Evolutionary conservation across 2,329 filamentous ascomycete genomes (phyloP), one percentile per base, ranked within the genome.

Genomic region (Diplodia corticola): DNA sequence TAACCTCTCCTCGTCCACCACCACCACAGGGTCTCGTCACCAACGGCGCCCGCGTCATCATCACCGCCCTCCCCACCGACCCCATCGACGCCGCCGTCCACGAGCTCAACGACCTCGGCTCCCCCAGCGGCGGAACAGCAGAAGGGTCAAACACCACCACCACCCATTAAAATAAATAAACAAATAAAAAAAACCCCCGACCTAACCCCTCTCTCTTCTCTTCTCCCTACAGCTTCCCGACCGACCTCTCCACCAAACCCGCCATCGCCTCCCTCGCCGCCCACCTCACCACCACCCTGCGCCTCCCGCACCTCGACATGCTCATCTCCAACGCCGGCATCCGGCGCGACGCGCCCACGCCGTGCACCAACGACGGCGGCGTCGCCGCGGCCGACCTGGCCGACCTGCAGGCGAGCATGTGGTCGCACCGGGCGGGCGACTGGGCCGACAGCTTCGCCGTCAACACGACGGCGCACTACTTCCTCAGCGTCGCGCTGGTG

Each of bases 381-480:
- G 80, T 82, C 7, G 71, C 82, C 7, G 73, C 72, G 0, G 81
- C 80, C 1, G 70, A 80, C 0, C 69, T 84, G 0, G 22, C 73
- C 0, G 79, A 82, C 33, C 71, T 84, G 15, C 80, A 82, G 70
- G 73, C 72, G 2, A 83, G 82, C 0, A 78, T 84, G 74, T 83
- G 81, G 81, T 83, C 81, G 4, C 79, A 76, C 2, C 48, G 65
- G 7, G 72, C 80, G 44, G 73, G 73, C 0, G 81, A 82, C 69
- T 84, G 82, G 82, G 75, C 75, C 0, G 73, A 78, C 37, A 81
- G 81, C 0, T 84, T 84, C 65, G 73, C 75, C 15, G 73, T 84
- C 51, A 84, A 84, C 67, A 81, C 80, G 0, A 82, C 81, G 4
- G 81, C 82, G 1, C 82, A 84, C 66, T 84, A 83, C 64, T 84